Percentiles rank a stretch among this genome's conserved stretches.
Evolutionary conservation across 2,329 filamentous ascomycete genomes (phyloP).

Genomic region (Tolypocladium capitatum): DNA sequence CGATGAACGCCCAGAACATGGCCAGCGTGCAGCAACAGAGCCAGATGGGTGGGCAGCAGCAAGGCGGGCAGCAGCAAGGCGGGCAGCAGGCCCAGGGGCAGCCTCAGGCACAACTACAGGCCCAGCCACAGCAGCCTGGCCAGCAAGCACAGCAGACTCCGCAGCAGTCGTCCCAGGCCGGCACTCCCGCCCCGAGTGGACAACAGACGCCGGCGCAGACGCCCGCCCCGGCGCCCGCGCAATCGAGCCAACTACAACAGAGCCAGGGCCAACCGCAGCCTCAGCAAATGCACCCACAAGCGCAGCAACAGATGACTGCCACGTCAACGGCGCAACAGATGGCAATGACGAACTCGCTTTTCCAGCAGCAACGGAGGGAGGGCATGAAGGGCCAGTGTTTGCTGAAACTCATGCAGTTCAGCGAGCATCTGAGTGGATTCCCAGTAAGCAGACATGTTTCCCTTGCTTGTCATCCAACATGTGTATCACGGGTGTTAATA

Average conservation of each 20-base stretch:
- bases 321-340: slow-evolving; percentile 20
- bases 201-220: slow-evolving; percentile 37
- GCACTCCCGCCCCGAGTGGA: slow-evolving; percentile 27
- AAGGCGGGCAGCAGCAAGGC: slow-evolving; percentile 7
- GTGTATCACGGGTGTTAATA: neutral
- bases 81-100: slow-evolving; percentile 17
- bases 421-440: slow-evolving; percentile 48
- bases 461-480: no score
- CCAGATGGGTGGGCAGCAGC: slow-evolving; percentile 6
- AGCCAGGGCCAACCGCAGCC: slow-evolving; percentile 20
- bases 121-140: slow-evolving; percentile 18
- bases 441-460: slow-evolving; percentile 28
- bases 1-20: slow-evolving; percentile 34
- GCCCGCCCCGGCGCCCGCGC: slow-evolving; percentile 23
- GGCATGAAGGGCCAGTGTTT: slow-evolving; percentile 43
- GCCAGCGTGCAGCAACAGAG: slow-evolving; percentile 21
- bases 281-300: slow-evolving; percentile 15
- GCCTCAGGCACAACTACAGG: slow-evolving; percentile 21
- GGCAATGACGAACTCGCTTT: slow-evolving; percentile 17
- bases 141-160: slow-evolving; percentile 28
- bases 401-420: slow-evolving; percentile 47
- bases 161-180: slow-evolving; percentile 26
- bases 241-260: slow-evolving; percentile 17
- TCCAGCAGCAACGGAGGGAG: slow-evolving; percentile 36
- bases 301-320: slow-evolving; percentile 16